These are phyloP conservation scores for Rubroboletus pulcherrimus DNA, from an alignment of 768 basidiomycete genomes.

Conservation along the genomic window DNA sequence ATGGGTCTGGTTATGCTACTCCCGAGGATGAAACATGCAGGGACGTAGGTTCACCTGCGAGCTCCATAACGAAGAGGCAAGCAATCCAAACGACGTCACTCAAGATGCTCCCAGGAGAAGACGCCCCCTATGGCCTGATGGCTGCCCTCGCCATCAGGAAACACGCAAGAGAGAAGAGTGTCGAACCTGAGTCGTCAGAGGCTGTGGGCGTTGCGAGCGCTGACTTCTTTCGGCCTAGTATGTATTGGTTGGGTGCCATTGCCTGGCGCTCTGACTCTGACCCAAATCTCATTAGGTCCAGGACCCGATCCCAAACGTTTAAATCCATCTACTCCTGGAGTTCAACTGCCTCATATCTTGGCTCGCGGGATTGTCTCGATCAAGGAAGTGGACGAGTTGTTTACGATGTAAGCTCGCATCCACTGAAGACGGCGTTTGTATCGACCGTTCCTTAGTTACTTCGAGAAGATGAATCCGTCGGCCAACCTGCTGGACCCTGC, in stretches of 20 bases:
- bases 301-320: slow-evolving; percentile 39
- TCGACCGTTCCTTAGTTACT: slow-evolving; percentile 47
- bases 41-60: slow-evolving; percentile 30
- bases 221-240: slow-evolving; percentile 66
- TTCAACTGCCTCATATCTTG: slow-evolving; percentile 63
- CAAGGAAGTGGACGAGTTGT: slow-evolving; percentile 66
- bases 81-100: slow-evolving; percentile 38
- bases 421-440: background rate
- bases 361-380: slow-evolving; percentile 59
- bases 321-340: slow-evolving; percentile 38
- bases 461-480: slow-evolving; percentile 75
- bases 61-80: slow-evolving; percentile 38
- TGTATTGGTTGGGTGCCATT: slow-evolving; percentile 19
- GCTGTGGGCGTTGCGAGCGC: slow-evolving; percentile 63
- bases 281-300: slow-evolving; percentile 32
- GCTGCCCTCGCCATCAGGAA: slow-evolving; percentile 57
- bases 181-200: slow-evolving; percentile 42
- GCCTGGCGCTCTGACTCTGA: background rate
- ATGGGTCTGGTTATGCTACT: slow-evolving; percentile 31
- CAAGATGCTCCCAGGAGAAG: slow-evolving; percentile 56
- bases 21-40: slow-evolving; percentile 21
- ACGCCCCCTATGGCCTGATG: slow-evolving; percentile 73
- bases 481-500: slow-evolving; percentile 76
- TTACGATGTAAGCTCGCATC: slow-evolving; percentile 52
- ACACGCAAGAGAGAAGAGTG: slow-evolving; percentile 38